phyloP scores from a whole-genome alignment of 2,329 filamentous ascomycete genomes.

The Blastomyces parvus region DNA sequence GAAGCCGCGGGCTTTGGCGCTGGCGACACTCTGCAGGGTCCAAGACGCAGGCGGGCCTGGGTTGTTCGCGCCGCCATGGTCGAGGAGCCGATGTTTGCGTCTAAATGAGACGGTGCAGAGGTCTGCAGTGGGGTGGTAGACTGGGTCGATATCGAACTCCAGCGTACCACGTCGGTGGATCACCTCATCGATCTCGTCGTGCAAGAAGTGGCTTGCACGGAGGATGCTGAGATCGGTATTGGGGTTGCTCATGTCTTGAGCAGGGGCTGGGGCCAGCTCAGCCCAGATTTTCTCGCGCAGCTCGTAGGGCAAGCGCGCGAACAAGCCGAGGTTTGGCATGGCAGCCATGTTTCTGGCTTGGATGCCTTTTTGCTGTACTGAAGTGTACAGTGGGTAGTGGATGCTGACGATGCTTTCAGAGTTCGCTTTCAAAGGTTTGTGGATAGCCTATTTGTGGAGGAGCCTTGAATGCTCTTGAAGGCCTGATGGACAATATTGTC shows the following conservation, averaged over 20 bases:
- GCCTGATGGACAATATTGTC: neutral
- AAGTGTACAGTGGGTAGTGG: neutral
- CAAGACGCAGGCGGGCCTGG: neutral
- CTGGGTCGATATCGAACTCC: neutral
- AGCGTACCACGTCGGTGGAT: neutral
- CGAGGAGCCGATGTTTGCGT: neutral
- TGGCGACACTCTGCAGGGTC: neutral
- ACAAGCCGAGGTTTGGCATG: neutral
- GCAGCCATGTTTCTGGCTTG: neutral
- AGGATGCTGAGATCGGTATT: slow-evolving; percentile 3
- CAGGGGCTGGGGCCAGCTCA: neutral
- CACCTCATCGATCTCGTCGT: neutral
- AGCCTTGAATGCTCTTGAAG: neutral
- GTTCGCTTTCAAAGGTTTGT: neutral
- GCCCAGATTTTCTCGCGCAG: slow-evolving; percentile 3
- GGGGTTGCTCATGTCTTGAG: neutral
- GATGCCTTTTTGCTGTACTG: neutral
- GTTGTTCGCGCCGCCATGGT: neutral
- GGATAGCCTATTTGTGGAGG: neutral
- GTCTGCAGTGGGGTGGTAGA: neutral
- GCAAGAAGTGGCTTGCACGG: neutral
- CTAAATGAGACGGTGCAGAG: neutral
- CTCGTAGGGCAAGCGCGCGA: neutral
- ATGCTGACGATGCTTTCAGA: neutral
- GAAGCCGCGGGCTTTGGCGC: neutral